Conservation (phyloP, 75 land plant species). For the Cunninghamia lanceolata region DNA sequence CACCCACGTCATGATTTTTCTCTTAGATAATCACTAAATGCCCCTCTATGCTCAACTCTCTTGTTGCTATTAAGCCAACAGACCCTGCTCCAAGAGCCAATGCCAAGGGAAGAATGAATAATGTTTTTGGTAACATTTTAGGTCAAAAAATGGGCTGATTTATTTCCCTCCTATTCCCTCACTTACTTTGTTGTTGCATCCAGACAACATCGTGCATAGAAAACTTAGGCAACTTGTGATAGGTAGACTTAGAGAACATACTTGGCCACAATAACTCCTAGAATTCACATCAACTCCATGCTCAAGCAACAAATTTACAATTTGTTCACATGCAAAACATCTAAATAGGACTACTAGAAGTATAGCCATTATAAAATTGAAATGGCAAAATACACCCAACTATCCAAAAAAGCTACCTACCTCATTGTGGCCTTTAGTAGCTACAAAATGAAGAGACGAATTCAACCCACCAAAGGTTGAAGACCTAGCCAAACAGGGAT, state of each 20-base stretch:
- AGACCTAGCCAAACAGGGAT: slow-evolving; percentile 76
- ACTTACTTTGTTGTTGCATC: not conserved
- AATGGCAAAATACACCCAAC: not conserved
- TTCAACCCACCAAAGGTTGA: slow-evolving; percentile 91
- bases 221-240: not conserved
- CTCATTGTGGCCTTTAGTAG: slow-evolving; percentile 91
- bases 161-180: not conserved
- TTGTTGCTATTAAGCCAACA: slow-evolving; percentile 56
- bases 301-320: slow-evolving; percentile 77
- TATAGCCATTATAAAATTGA: not conserved
- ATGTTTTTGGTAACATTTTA: not conserved
- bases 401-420: slow-evolving; percentile 15
- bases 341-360: not conserved
- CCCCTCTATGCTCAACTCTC: slow-evolving; percentile 56
- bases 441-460: slow-evolving; percentile 89
- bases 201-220: slow-evolving; percentile 10
- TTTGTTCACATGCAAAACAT: slow-evolving; percentile 29
- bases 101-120: not conserved
- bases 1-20: slow-evolving; percentile 46
- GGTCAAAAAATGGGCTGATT: not conserved
- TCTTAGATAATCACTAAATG: not conserved
- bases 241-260: slow-evolving; percentile 11
- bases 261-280: slow-evolving; percentile 93
- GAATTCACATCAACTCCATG: slow-evolving; percentile 92
- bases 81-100: slow-evolving; percentile 58